These are phyloP conservation scores for Mucor circinelloides DNA, from an alignment of 371 early-diverging fungal species.

Conservation along the genomic window DNA sequence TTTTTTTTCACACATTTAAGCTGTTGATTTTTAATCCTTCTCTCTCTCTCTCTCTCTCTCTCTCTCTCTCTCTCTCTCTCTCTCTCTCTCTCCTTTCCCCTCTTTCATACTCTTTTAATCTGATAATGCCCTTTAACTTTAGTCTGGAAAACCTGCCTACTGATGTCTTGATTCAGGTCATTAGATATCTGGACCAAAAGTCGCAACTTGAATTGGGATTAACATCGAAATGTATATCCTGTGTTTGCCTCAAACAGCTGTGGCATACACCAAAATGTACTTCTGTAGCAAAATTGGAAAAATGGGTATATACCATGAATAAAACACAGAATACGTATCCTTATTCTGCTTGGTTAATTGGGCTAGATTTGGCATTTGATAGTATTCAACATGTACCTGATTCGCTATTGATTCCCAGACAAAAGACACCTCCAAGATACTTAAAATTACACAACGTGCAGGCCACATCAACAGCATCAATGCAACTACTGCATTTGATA, in stretches of 20 bases:
- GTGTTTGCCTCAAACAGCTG: neutral
- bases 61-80: neutral
- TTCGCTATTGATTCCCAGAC: neutral
- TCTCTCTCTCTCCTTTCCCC: neutral
- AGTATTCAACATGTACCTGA: neutral
- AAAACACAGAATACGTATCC: neutral
- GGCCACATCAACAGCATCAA: neutral
- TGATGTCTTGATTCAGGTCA: slow-evolving; percentile 4
- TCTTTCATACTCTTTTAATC: neutral
- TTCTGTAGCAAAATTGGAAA: neutral
- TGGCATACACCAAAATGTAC: slow-evolving; percentile 8
- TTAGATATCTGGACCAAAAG: slow-evolving; percentile 1
- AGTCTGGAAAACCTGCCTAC: neutral
- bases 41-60: neutral
- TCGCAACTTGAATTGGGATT: neutral
- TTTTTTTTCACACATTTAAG: neutral
- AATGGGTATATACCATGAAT: neutral
- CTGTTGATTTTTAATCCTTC: neutral
- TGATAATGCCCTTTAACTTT: neutral
- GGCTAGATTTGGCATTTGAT: neutral
- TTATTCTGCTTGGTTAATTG: neutral
- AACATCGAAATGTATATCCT: neutral
- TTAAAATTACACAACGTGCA: neutral
- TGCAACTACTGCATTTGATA: neutral
- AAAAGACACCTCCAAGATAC: neutral